These are phyloP conservation scores for Sanghuangporus sanghuang DNA, from an alignment of 1,284 basidiomycete genomes.

Conservation along the genomic window DNA sequence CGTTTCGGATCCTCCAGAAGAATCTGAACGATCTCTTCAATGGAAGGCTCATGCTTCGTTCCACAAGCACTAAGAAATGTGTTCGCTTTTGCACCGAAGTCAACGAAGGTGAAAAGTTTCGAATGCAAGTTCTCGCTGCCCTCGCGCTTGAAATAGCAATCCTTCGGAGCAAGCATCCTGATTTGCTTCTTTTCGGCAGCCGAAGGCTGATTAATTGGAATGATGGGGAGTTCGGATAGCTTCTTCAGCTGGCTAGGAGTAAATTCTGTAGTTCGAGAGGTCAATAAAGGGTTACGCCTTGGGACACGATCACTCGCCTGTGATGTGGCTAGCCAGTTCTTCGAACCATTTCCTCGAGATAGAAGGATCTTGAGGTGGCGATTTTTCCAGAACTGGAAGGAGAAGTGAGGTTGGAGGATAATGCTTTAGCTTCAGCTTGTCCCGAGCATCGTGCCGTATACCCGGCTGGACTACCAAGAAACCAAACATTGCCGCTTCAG, in stretches of 20 bases:
- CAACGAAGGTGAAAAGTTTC: constrained; percentile 81
- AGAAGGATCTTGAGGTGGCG: constrained; percentile 52
- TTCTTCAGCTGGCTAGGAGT: constrained; percentile 38
- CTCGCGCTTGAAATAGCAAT: constrained; percentile 64
- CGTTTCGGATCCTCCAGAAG: constrained; percentile 59
- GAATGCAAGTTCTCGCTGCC: constrained; percentile 58
- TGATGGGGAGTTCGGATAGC: constrained; percentile 49
- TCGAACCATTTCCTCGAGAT: constrained; percentile 72
- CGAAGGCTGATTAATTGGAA: constrained; percentile 37
- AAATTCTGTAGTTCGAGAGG: constrained; percentile 38
- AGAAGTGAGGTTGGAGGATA: constrained; percentile 71
- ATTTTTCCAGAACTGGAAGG: constrained; percentile 56
- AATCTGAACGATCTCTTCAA: constrained; percentile 71
- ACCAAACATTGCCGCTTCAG: constrained; percentile 70
- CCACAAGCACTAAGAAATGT: constrained; percentile 85
- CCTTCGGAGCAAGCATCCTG: constrained; percentile 52
- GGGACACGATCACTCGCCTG: constrained; percentile 39
- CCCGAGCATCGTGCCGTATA: constrained; percentile 50
- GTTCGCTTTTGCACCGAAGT: constrained; percentile 84
- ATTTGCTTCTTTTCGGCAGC: constrained; percentile 27
- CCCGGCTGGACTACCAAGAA: constrained; percentile 64
- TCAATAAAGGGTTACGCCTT: constrained; percentile 19
- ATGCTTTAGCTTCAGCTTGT: constrained; percentile 70
- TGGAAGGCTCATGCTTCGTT: constrained; percentile 83
- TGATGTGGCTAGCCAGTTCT: constrained; percentile 69